A percentile compares a stretch with the other conserved stretches of the same genome.
phyloP scores from a whole-genome alignment of 2,329 filamentous ascomycete species.

The Aspergillus sp. region DNA sequence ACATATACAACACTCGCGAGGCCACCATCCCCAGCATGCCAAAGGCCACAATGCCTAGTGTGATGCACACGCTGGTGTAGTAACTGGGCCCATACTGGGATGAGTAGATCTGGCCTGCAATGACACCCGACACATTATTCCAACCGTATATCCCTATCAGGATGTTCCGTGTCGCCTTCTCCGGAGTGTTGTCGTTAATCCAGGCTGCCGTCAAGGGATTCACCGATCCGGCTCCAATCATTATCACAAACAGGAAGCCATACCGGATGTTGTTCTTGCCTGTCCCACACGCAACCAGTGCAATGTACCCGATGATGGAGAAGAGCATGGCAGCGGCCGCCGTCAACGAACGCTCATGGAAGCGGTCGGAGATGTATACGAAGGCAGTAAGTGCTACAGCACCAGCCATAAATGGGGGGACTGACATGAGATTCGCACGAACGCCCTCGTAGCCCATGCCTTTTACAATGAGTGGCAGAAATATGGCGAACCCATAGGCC shows the following conservation, averaged over 20 bases:
- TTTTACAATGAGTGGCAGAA: neutral
- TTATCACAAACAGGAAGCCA: neutral
- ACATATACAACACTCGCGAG: neutral
- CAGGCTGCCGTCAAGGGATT: neutral
- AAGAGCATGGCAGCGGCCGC: neutral
- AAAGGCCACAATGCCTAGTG: neutral
- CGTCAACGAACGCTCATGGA: neutral
- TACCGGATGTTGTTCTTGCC: neutral
- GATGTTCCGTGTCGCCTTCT: neutral
- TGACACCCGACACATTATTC: neutral
- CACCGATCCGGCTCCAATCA: neutral
- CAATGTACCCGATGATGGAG: neutral
- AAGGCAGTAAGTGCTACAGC: neutral
- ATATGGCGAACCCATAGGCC: neutral
- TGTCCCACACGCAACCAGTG: neutral
- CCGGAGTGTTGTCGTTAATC: neutral
- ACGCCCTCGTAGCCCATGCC: neutral
- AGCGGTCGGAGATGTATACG: neutral
- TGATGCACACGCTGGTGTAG: neutral
- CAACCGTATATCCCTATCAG: neutral
- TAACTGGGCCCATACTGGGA: neutral
- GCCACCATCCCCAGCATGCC: neutral
- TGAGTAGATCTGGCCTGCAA: neutral
- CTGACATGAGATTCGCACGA: neutral
- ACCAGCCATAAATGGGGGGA: neutral